Conservation (phyloP, 2,329 filamentous ascomycete genomes). For the Cephalotrichum gorgonifer region DNA sequence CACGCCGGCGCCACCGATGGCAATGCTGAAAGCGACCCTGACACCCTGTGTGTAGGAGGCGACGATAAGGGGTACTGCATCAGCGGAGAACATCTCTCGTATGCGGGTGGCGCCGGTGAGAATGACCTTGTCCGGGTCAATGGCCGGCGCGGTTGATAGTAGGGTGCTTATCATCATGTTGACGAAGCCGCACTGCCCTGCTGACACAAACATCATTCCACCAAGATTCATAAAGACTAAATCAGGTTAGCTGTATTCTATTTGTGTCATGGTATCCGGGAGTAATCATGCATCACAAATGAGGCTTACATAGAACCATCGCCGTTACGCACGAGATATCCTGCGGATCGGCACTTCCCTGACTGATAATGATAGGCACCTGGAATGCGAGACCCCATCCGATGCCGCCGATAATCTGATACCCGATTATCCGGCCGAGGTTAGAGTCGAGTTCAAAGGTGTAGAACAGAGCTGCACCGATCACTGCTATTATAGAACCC, state of each 20-base stretch:
- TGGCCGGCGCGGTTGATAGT: not conserved
- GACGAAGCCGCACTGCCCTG: slow-evolving; percentile 1
- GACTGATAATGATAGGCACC: slow-evolving; percentile 28
- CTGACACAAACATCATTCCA: slow-evolving; percentile 33
- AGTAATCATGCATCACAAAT: no score
- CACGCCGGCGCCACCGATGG: slow-evolving; percentile 15
- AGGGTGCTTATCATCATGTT: not conserved
- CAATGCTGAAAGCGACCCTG: not conserved
- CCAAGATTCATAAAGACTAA: slow-evolving; percentile 22
- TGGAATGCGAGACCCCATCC: slow-evolving; percentile 31
- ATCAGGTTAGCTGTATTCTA: not conserved
- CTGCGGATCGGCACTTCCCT: slow-evolving; percentile 25
- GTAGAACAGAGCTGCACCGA: slow-evolving; percentile 31
- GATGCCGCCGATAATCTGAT: slow-evolving; percentile 29
- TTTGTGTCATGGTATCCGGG: not conserved
- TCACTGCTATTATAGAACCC: not conserved
- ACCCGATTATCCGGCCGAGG: slow-evolving; percentile 30
- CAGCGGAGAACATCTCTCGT: slow-evolving; percentile 30
- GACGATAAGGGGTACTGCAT: not conserved
- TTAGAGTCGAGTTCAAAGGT: slow-evolving; percentile 24
- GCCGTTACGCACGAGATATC: slow-evolving; percentile 34
- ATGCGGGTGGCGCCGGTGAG: slow-evolving; percentile 44
- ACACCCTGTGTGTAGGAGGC: not conserved
- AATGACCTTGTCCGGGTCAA: slow-evolving; percentile 16
- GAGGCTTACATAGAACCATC: slow-evolving; percentile 24